Evolutionary conservation across 257 asterid genomes (phyloP), one percentile per base, ranked within the genome.

Genomic region (Jaltomata sinuosa): DNA sequence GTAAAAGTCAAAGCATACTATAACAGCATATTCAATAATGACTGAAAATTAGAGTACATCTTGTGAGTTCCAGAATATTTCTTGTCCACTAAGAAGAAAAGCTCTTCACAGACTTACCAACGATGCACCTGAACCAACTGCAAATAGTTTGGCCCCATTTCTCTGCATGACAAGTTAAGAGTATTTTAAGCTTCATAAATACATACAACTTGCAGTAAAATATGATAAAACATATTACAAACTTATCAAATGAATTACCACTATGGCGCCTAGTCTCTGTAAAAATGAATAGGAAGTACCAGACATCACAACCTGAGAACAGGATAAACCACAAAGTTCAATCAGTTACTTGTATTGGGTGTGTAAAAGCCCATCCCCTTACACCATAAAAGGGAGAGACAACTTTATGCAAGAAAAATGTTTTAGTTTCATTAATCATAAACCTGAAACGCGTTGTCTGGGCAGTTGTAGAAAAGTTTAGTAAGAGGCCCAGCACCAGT

Each of bases 391-490:
- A 80, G 68, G 42, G 54, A 85, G 84, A 38, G 65, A 32, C 59
- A 54, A 54, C 50, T 14, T 55, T 11, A 81, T 81, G 55, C 18
- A 79, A 49, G 27, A 53, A 83, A 27, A 61, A 6, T n/a, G 64
- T 79, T 61, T 74, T 10, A 64, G 45, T 47, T 47, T 47, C 42
- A 47, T 47, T 15, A 47, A 47, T 47, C 61, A 47, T 76, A 76
- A 83, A 95, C 99, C 99, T 96, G 99, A 87, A 96, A 96, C 21
- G 99, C 99, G 86, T 96, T 94, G 84, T 94, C 99, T 0, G 99
- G 99, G 86, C 99, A 96, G 50, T 94, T 89, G 62, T 94, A 89
- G 90, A 96, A 96, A 94, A 93, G 90, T 88, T 91, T 94, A 62
- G 80, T 92, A 81, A 96, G 88, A 83, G 89, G 90, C 54, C 96